Base-by-base conservation (phyloP, 23 red algal species). In the Gracilaria vermiculophylla region DNA sequence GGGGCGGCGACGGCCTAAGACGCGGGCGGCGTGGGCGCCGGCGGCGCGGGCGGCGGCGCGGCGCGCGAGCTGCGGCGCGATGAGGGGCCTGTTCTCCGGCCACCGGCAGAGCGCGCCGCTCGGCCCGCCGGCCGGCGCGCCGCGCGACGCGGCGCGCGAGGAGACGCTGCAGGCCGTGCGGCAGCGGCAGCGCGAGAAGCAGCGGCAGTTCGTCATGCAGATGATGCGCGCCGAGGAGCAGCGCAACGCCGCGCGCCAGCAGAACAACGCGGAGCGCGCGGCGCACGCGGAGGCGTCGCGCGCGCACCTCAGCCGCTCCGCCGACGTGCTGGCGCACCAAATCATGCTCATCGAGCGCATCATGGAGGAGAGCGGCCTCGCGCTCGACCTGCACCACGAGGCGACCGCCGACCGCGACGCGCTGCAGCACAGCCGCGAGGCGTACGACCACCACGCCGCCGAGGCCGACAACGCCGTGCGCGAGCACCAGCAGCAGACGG, bases 161-260 rank as follows among this genome's bases (percentile, higher is more conserved):
- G 84, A 88, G 56, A 88, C 84, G 19, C 29, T 88, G 17, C 84
- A 88, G 29, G 84, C 84, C 2, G 66, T 88, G 29, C 84, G 84
- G 2, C 53, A 64, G 39, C 84, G 84, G 5, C 84, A 88, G 58
- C 67, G 40, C 21, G 84, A 88, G 53, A 76, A 78, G 36, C 84
- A 88, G 20, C 84, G 70, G 3, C 84, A 78, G 37, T 77, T 65
- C 21, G 72, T 88, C 34, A 48, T 88, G 51, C 84, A 88, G 53
- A 77, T 76, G 84, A 33, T 76, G 69, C 84, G 84, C 52, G 84
- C 84, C 23, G 84, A 88, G 57, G 69, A 88, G 72, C 41, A 88
- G 25, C 53, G 58, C 39, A 52, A 78, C 34, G 10, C 34, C 4
- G 84, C 84, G 0, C 27, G 52, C 20, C 50, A 77, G 23, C 20